A percentile compares a stretch with the other conserved stretches of the same genome.
Evolutionary conservation across 495 filamentous ascomycete genomes (phyloP).

Genomic region (Pyronema omphalodes): DNA sequence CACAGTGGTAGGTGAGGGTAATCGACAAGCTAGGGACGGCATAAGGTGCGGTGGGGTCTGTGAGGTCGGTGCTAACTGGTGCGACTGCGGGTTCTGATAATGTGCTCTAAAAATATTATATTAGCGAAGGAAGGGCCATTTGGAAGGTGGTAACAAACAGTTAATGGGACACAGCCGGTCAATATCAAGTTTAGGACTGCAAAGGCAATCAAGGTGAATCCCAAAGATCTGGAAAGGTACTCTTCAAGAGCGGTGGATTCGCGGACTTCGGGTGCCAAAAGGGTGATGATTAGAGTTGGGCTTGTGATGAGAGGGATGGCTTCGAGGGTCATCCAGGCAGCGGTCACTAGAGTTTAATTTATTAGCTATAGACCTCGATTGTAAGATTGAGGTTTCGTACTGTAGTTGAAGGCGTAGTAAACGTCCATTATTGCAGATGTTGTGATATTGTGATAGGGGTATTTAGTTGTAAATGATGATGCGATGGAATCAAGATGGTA

Average conservation of each 20-base stretch:
- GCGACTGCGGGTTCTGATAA: conserved; percentile 24
- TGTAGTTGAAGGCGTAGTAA: conserved; percentile 24
- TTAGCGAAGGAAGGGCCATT: neutral
- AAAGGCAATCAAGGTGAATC: conserved; percentile 46
- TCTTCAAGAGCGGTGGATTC: conserved; percentile 44
- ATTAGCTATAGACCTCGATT: neutral
- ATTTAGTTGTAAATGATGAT: neutral
- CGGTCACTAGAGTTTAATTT: conserved; percentile 24
- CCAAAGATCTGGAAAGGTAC: conserved; percentile 55
- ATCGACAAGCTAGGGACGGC: conserved; percentile 48
- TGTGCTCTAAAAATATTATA: conserved; percentile 9
- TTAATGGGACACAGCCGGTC: conserved; percentile 58
- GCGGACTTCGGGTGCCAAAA: conserved; percentile 41
- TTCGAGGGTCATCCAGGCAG: conserved; percentile 50
- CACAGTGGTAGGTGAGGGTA: conserved; percentile 44
- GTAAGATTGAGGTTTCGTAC: conserved; percentile 6
- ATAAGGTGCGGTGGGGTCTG: conserved; percentile 46
- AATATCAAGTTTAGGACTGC: conserved; percentile 47
- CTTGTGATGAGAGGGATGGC: conserved; percentile 43
- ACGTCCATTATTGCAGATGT: conserved; percentile 17
- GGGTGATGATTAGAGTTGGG: conserved; percentile 44
- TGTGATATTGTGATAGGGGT: neutral
- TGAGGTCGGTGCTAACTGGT: conserved; percentile 23
- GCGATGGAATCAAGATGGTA: neutral
- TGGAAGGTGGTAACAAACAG: conserved; percentile 26